Percentiles rank a stretch among this genome's conserved stretches.
phyloP scores from a whole-genome alignment of 1,284 basidiomycete species.

The Mycena sp. region DNA sequence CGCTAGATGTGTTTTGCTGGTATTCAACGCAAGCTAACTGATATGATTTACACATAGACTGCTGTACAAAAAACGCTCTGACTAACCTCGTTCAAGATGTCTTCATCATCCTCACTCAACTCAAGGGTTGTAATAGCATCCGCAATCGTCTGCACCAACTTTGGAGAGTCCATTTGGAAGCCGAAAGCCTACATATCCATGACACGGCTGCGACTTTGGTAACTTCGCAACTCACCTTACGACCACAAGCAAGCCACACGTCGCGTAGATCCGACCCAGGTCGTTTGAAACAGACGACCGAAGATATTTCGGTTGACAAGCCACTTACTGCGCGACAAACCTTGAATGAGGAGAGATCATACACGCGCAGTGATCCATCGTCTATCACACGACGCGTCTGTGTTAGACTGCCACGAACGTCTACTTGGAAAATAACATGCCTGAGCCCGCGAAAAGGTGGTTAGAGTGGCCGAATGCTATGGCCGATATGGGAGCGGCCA shows the following conservation, averaged over 20 bases:
- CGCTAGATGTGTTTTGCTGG: constrained; percentile 64
- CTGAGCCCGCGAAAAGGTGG: constrained; percentile 64
- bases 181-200: constrained; percentile 45
- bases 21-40: constrained; percentile 69
- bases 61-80: not conserved
- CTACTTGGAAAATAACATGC: constrained; percentile 39
- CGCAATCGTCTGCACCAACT: constrained; percentile 56
- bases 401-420: not conserved
- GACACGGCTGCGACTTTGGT: constrained; percentile 2
- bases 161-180: constrained; percentile 55
- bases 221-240: constrained; percentile 52
- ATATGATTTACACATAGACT: constrained; percentile 36
- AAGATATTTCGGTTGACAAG: constrained; percentile 67
- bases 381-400: constrained; percentile 42
- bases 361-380: constrained; percentile 76
- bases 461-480: constrained; percentile 53
- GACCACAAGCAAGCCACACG: constrained; percentile 71
- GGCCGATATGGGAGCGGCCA: constrained; percentile 57
- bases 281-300: constrained; percentile 56
- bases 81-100: constrained; percentile 75
- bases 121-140: constrained; percentile 58
- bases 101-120: constrained; percentile 61
- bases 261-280: constrained; percentile 51
- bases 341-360: constrained; percentile 64
- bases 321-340: constrained; percentile 72